Base-by-base conservation (phyloP, 495 filamentous ascomycete genomes). In the Lasiosphaeria ovina region DNA sequence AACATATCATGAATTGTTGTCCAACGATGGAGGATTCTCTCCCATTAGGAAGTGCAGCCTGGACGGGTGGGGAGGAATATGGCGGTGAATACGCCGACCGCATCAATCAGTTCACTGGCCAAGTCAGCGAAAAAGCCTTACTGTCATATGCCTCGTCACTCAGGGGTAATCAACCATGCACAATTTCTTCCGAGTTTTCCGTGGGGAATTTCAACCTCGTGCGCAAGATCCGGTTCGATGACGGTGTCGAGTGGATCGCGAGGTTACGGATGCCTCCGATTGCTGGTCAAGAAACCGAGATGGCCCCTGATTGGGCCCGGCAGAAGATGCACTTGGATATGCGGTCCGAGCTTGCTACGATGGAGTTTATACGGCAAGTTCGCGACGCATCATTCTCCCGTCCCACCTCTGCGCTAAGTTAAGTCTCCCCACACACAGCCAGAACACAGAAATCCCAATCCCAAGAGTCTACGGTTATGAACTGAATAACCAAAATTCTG, bases 171-270 rank as follows among this genome's bases (percentile, higher is more conserved):
- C 51, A 35, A 6, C 51, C 51, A 35, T 36, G 32, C 51, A 7
- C 31, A 6, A 12, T 54, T 6, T 54, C 51, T n/a, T 6, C 11
- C 8, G 5, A 54, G 51, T 54, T 54, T 35, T 54, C 51, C 17
- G 32, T 36, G 1, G 51, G 51, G 31, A 53, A 16, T 35, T 38
- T 36, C 32, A 54, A 54, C 12, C 33, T 52, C 50, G 50, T 54
- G 51, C 51, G 51, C 33, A 53, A 53, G 33, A 53, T 53, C 33
- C 14, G 35, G 35, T 53, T 53, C 51, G 51, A 36, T 12, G 51
- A 53, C 31, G 51, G 31, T 9, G 3, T 53, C 6, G 31, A 5
- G n/a, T 53, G 34, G 51, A 36, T 53, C 16, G 34, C 33, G 4
- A 35, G 51, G 31, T 35, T 53, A 16, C 32, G 51, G 33, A 53